Percentiles rank a stretch among this genome's conserved stretches.
phyloP scores from a whole-genome alignment of 306 rosid species.

The Fagus crenata region DNA sequence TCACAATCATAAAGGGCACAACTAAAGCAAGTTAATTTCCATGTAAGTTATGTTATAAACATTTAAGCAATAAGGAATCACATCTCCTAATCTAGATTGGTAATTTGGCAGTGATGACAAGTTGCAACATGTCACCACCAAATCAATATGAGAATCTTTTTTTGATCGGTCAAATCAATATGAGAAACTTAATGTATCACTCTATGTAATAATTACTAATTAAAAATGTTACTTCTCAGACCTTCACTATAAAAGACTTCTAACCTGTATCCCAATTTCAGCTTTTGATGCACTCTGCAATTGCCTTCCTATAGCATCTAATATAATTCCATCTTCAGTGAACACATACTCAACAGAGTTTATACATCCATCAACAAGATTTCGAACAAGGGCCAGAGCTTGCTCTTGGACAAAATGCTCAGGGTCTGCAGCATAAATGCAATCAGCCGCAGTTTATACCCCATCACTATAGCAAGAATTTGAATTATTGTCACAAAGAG shows the following conservation, averaged over 20 bases:
- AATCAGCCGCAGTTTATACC: conserved; percentile 20
- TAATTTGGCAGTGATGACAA: neutral
- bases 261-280: conserved; percentile 83
- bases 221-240: conserved; percentile 25
- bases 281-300: conserved; percentile 56
- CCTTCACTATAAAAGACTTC: conserved; percentile 23
- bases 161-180: too few relatives aligned
- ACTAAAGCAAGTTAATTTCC: conserved; percentile 11
- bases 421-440: conserved; percentile 59
- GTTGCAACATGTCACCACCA: neutral
- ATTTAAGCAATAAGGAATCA: neutral
- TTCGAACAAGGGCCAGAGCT: conserved; percentile 82
- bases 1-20: conserved; percentile 2
- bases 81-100: neutral
- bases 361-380: conserved; percentile 82
- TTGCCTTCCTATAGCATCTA: conserved; percentile 78
- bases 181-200: neutral
- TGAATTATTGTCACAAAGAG: conserved; percentile 21
- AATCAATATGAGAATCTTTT: conserved; percentile 8
- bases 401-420: conserved; percentile 83
- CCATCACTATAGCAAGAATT: conserved; percentile 14
- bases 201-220: conserved; percentile 19
- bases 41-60: neutral
- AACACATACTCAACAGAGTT: conserved; percentile 63
- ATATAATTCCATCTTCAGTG: conserved; percentile 69